phyloP scores from a whole-genome alignment of 2,329 filamentous ascomycete species.

The Thelonectria olida region DNA sequence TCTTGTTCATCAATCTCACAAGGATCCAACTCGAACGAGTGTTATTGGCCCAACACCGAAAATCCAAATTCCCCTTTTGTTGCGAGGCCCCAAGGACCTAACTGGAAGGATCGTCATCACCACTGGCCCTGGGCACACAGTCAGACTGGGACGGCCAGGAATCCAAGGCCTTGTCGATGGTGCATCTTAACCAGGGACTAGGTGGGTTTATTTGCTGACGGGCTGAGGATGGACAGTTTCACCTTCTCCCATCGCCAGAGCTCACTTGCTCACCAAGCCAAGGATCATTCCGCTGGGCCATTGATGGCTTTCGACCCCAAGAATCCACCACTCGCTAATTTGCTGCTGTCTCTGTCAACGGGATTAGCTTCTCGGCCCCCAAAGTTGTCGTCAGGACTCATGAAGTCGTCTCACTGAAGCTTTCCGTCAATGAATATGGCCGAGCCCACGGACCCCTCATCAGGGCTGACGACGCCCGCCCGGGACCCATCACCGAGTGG shows the following conservation, averaged over 20 bases:
- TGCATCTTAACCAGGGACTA: constrained; percentile 6
- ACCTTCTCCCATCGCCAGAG: not conserved
- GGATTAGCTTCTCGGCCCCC: not conserved
- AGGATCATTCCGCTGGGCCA: not conserved
- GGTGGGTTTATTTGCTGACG: constrained; percentile 21
- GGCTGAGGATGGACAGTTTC: constrained; percentile 20
- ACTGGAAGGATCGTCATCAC: constrained; percentile 16
- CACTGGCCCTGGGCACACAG: constrained; percentile 1
- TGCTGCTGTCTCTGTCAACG: too few relatives aligned
- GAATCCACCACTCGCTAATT: constrained; percentile 1
- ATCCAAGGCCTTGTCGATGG: not conserved
- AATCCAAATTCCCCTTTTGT: not conserved
- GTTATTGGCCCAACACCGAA: too few relatives aligned
- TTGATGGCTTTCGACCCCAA: not conserved
- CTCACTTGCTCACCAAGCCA: not conserved
- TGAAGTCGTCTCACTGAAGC: not conserved
- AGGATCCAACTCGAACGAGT: too few relatives aligned
- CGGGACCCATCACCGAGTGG: constrained; percentile 9
- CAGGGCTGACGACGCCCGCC: constrained; percentile 38
- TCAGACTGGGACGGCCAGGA: not conserved
- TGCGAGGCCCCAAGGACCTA: not conserved
- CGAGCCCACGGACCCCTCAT: constrained; percentile 23
- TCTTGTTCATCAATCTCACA: too few relatives aligned
- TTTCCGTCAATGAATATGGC: not conserved
- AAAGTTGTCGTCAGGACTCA: not conserved